Evolutionary conservation across 768 basidiomycete genomes (phyloP), one percentile per base, ranked within the genome.

Genomic region (Leccinum fibrillosum): DNA sequence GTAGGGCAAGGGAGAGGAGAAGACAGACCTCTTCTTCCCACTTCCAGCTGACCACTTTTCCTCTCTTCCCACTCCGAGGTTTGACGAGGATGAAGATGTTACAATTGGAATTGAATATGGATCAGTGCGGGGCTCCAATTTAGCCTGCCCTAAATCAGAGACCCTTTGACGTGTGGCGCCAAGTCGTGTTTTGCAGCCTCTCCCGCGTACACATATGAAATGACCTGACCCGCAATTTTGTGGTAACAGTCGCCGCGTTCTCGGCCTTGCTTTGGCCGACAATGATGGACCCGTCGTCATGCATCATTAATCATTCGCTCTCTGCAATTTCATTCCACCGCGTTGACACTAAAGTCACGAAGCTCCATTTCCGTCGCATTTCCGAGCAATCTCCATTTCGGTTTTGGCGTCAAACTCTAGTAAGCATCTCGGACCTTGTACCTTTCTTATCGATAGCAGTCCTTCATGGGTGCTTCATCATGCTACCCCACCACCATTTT

Each of bases 1-100:
- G 49, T 49, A 37, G 25, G 51, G 62, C 25, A 45, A 45, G 35
- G 54, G 54, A 35, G 53, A 53, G 47, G 52, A 52, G 52, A 53
- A 10, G 42, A 74, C 75, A 39, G 52, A 86, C 86, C 86, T 83
- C 83, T 73, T 82, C 86, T 78, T 82, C 86, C 88, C 86, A 74
- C 88, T 85, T 79, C 86, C 85, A 74, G 78, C 84, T 80, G 76
- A 74, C 85, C 82, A 74, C 82, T 72, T 76, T 72, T 78, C 84
- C 77, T 77, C 81, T 80, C 75, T 86, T 80, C 78, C 85, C 83
- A 80, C 83, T 82, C 85, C 77, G 32, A 34, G 12, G 80, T 77
- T 79, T 72, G 74, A 80, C 73, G 77, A 82, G 79, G 82, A 80
- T 74, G 77, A 81, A 69, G 69, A 73, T 74, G 74, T 74, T 70